Conservation (phyloP, 2,329 filamentous ascomycete species). For the Rhytidhysteron rufulum region DNA sequence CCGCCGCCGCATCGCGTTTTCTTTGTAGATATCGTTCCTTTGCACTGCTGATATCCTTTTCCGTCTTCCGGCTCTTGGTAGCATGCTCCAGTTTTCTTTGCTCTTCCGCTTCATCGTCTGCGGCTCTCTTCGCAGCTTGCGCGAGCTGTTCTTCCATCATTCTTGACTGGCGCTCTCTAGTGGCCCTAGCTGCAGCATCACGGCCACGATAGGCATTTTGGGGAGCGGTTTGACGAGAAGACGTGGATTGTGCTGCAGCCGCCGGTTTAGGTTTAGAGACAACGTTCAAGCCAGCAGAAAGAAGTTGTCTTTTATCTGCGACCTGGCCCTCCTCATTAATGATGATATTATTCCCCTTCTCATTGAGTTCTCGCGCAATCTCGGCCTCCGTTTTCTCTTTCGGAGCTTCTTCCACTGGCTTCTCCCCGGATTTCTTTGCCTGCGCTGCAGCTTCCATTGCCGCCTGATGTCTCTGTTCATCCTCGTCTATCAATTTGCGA, state of each 20-base stretch:
- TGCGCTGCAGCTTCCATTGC: slow-evolving; percentile 62
- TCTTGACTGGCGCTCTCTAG: slow-evolving; percentile 70
- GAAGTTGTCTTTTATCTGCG: slow-evolving; percentile 76
- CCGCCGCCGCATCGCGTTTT: slow-evolving; percentile 70
- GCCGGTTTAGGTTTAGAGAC: slow-evolving; percentile 57
- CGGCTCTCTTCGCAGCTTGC: slow-evolving; percentile 65
- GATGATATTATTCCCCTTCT: slow-evolving; percentile 59
- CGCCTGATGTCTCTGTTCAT: slow-evolving; percentile 66
- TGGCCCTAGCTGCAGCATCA: slow-evolving; percentile 55
- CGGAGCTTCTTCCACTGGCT: slow-evolving; percentile 34
- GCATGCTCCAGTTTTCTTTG: slow-evolving; percentile 60
- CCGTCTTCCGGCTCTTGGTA: slow-evolving; percentile 74
- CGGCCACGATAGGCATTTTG: slow-evolving; percentile 29
- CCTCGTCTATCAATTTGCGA: slow-evolving; percentile 66
- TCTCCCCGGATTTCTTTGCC: slow-evolving; percentile 30
- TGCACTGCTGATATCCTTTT: slow-evolving; percentile 69
- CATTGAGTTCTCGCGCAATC: slow-evolving; percentile 63
- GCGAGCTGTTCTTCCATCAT: slow-evolving; percentile 79
- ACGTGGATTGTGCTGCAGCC: slow-evolving; percentile 18
- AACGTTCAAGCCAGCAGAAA: slow-evolving; percentile 72
- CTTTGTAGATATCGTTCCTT: slow-evolving; percentile 76
- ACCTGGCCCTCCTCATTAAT: slow-evolving; percentile 81
- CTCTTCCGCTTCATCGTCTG: slow-evolving; percentile 66
- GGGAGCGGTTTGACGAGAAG: slow-evolving; percentile 14
- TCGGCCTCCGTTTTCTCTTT: slow-evolving; percentile 58